Base-by-base conservation (phyloP, 257 asterid genomes). In the Solanum sitiens region DNA sequence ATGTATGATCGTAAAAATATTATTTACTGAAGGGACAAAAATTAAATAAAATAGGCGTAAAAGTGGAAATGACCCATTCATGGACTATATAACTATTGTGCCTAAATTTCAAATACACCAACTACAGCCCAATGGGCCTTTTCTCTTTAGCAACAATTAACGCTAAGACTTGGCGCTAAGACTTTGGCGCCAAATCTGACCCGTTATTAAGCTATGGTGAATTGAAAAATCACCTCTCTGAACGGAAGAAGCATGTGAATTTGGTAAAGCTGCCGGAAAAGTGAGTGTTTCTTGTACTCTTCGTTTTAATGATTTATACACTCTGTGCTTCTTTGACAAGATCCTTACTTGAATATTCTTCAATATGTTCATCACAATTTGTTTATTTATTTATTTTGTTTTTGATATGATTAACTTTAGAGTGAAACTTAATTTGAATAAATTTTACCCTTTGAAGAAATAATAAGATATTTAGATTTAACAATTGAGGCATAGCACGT, bases 111-210 rank as follows among this genome's bases (percentile, higher is more conserved):
- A 44, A 74, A 72, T 5, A 73, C 5, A 40, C 35, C 7, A 23
- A 4, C 33, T 39, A 71, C 7, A 1, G 0, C 20, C 35, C 56
- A 40, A 70, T 75, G 83, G 83, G 83, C 83, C 56, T 40, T 40
- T 30, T 11, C 1, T 4, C 10, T 30, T 7, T 7, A 30, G 6
- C 7, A 15, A 15, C 35, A 7, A 7, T 30, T 27, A 30, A 4
- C n/a, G 3, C 67, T 11, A 27, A 8, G 3, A 89, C 70, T 70
- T 92, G 94, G 98, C 98, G 98, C 98, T n/a, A n/a, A n/a, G n/a
- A n/a, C n/a, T n/a, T 70, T 92, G 94, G 98, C 98, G 98, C 98
- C 88, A 94, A 93, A 3, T 82, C 86, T 88, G 90, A 89, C 91
- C 74, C 30, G 9, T 8, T 86, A 11, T 21, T 71, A 39, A 86